phyloP scores from a whole-genome alignment of 192 early-diverging fungal genomes.

The Lobulomyces angularis region DNA sequence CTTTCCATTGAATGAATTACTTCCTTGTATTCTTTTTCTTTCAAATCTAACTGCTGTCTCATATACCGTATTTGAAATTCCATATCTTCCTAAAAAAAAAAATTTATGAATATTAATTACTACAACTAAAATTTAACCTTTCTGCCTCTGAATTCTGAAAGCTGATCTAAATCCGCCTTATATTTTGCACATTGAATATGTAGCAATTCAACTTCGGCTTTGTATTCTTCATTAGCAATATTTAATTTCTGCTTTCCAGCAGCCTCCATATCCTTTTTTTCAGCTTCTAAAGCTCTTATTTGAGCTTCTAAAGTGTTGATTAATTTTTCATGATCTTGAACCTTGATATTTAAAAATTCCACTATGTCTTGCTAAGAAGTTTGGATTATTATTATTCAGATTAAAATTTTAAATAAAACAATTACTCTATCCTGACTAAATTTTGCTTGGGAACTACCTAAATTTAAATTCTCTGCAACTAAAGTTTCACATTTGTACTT shows the following conservation, averaged over 20 bases:
- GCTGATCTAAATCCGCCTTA: conserved; percentile 34
- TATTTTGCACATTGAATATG: conserved; percentile 19
- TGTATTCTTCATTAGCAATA: conserved; percentile 5
- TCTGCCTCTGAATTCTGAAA: conserved; percentile 27
- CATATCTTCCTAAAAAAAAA: conserved; percentile 25
- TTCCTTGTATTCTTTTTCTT: conserved; percentile 38
- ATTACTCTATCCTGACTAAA: conserved; percentile 40
- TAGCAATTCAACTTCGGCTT: conserved; percentile 26
- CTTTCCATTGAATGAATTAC: conserved; percentile 42
- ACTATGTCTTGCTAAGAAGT: conserved; percentile 44
- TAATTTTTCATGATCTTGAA: conserved; percentile 42
- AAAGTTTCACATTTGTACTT: conserved; percentile 39
- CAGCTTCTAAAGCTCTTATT: conserved; percentile 27
- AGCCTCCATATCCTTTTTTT: conserved; percentile 26
- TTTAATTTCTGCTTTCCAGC: conserved; percentile 12
- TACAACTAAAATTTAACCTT: conserved; percentile 22
- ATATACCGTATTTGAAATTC: conserved; percentile 26
- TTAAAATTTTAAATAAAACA: too few species aligned
- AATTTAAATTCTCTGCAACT: conserved; percentile 29
- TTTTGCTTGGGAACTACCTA: conserved; percentile 36
- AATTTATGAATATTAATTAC: background rate
- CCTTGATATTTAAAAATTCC: conserved; percentile 54
- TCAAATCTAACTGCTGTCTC: conserved; percentile 22
- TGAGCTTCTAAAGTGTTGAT: conserved; percentile 27
- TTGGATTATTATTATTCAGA: background rate